phyloP scores from a whole-genome alignment of 192 early-diverging fungal species.

The Podila epicladia region DNA sequence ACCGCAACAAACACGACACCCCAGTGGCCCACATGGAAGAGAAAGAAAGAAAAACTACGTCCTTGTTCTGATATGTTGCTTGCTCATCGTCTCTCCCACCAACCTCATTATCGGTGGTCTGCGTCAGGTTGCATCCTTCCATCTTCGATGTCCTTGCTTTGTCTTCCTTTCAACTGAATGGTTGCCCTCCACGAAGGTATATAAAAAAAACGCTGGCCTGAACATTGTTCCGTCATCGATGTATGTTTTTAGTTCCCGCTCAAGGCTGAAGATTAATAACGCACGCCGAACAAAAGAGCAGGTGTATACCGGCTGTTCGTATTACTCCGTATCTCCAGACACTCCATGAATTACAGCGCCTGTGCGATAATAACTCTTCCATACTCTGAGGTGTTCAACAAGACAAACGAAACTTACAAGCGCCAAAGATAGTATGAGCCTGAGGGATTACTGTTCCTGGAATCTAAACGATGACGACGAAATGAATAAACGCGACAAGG shows the following conservation, averaged over 20 bases:
- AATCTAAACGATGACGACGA: conserved; percentile 12
- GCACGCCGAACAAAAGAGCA: too few species aligned
- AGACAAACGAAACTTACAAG: conserved; percentile 20
- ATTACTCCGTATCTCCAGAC: not conserved
- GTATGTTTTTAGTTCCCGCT: not conserved
- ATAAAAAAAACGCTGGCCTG: not conserved
- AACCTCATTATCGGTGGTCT: too few species aligned
- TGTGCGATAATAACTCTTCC: too few species aligned
- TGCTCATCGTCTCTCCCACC: too few species aligned
- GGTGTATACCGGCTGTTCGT: not conserved
- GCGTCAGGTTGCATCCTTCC: too few species aligned
- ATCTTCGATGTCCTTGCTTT: too few species aligned
- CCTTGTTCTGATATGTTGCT: too few species aligned
- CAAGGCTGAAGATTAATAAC: not conserved
- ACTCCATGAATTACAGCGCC: not conserved
- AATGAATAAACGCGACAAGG: not conserved
- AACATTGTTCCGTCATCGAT: not conserved
- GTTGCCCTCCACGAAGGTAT: not conserved
- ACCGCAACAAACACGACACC: too few species aligned
- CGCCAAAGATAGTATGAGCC: conserved; percentile 43
- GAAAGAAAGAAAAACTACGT: too few species aligned
- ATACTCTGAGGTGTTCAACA: too few species aligned
- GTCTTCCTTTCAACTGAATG: too few species aligned
- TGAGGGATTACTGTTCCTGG: conserved; percentile 40
- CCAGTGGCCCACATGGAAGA: too few species aligned